phyloP scores from a whole-genome alignment of 1,139 yeast genomes.

The Blastobotrys raffinosifermentans region DNA sequence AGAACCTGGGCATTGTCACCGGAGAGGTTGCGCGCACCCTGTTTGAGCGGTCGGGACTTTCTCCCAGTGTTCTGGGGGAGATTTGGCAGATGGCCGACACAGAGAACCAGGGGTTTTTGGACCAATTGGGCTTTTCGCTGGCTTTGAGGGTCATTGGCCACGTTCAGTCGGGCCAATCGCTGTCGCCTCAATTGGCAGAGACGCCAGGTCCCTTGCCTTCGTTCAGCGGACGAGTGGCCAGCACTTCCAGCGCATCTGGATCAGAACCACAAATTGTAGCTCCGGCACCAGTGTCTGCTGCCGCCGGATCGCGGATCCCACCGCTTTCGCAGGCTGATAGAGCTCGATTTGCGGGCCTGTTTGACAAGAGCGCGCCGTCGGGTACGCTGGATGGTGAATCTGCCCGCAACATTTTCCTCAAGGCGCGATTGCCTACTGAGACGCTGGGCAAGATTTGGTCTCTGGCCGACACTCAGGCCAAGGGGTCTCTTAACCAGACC shows the following conservation, averaged over 20 bases:
- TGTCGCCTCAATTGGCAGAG: constrained; percentile 48
- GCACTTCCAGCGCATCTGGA: constrained; percentile 3
- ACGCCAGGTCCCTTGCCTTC: constrained; percentile 44
- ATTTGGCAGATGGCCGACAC: constrained; percentile 92
- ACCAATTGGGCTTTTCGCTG: constrained; percentile 72
- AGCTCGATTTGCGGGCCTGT: constrained; percentile 66
- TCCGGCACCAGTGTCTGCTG: constrained; percentile 16
- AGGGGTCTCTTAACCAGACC: constrained; percentile 63
- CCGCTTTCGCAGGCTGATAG: constrained; percentile 60
- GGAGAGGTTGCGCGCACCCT: constrained; percentile 87
- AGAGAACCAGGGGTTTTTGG: constrained; percentile 77
- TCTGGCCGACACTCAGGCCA: constrained; percentile 68
- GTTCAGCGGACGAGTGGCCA: constrained; percentile 27
- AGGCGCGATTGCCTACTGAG: constrained; percentile 75
- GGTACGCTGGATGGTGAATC: constrained; percentile 63
- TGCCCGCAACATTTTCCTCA: constrained; percentile 80
- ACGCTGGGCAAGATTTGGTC: constrained; percentile 85
- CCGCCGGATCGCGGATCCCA: constrained; percentile 44
- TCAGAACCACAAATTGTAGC: constrained; percentile 25
- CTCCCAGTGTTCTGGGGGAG: constrained; percentile 74
- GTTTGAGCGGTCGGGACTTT: constrained; percentile 79
- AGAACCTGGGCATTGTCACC: constrained; percentile 72
- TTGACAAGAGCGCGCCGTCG: constrained; percentile 57
- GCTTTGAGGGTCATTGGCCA: constrained; percentile 90
- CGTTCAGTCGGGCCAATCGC: constrained; percentile 67